A percentile compares a stretch with the other conserved stretches of the same genome.
Conservation (phyloP, 2,329 filamentous ascomycete species). For the Colletotrichum limetticola region DNA sequence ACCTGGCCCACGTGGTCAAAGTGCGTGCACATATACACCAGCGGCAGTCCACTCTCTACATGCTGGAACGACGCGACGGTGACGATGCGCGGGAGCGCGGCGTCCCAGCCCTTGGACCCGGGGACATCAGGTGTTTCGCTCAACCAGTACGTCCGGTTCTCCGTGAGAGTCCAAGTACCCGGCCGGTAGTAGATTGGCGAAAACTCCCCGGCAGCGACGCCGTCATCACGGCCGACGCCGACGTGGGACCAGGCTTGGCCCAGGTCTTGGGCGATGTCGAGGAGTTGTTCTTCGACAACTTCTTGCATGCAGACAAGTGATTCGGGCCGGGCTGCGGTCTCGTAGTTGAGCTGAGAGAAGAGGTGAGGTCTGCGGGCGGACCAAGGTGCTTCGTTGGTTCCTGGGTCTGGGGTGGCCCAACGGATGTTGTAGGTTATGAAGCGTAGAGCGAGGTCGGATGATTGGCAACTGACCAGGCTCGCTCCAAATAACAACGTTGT, state of each 20-base stretch:
- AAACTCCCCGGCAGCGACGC: conserved; percentile 71
- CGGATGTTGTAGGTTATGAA: conserved; percentile 61
- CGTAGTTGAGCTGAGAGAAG: conserved; percentile 49
- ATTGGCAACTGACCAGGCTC: not conserved
- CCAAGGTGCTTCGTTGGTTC: conserved; percentile 55
- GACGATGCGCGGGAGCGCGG: conserved; percentile 54
- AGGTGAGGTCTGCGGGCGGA: conserved; percentile 48
- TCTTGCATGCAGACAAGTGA: conserved; percentile 61
- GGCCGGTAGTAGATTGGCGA: conserved; percentile 73
- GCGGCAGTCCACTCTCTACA: conserved; percentile 44
- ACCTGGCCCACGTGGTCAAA: conserved; percentile 59
- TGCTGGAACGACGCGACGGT: conserved; percentile 59
- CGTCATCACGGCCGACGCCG: conserved; percentile 69
- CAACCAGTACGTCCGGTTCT: conserved; percentile 70
- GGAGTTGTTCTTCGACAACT: conserved; percentile 56
- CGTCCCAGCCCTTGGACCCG: conserved; percentile 70
- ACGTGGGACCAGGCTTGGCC: conserved; percentile 60
- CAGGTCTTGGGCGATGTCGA: conserved; percentile 53
- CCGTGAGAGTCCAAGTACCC: conserved; percentile 61
- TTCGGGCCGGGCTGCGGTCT: conserved; percentile 42
- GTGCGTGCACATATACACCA: conserved; percentile 64
- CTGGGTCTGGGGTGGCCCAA: conserved; percentile 53
- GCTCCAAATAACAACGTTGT: not conserved
- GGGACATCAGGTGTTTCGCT: conserved; percentile 64
- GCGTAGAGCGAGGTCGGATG: conserved; percentile 43